phyloP scores from a whole-genome alignment of 768 basidiomycete species.

The Tylopilus cervinicoccineus region DNA sequence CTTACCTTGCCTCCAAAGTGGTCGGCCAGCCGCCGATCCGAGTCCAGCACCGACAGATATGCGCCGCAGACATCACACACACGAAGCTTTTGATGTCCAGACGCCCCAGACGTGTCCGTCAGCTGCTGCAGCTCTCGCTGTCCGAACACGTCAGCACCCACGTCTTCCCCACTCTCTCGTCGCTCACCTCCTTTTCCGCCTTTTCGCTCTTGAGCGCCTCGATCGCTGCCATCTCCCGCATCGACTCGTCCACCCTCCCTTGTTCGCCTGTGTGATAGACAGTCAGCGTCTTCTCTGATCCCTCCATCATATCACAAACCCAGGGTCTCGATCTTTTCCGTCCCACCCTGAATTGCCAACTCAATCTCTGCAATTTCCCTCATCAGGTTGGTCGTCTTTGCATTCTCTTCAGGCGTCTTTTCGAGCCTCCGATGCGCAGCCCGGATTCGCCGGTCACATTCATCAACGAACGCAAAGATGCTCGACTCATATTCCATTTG shows the following conservation, averaged over 20 bases:
- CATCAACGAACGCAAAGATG: slow-evolving; percentile 95
- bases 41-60: slow-evolving; percentile 97
- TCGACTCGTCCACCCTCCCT: slow-evolving; percentile 98
- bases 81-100: slow-evolving; percentile 98
- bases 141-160: slow-evolving; percentile 7
- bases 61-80: slow-evolving; percentile 99
- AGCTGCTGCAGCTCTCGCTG: slow-evolving; percentile 93
- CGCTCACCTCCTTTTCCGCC: slow-evolving; percentile 81
- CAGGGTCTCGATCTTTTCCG: slow-evolving; percentile 94
- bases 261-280: slow-evolving; percentile 67
- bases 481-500: slow-evolving; percentile 96
- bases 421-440: slow-evolving; percentile 92
- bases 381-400: slow-evolving; percentile 98
- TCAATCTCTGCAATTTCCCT: slow-evolving; percentile 99
- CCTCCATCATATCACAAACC: slow-evolving; percentile 44
- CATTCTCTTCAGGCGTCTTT: slow-evolving; percentile 99
- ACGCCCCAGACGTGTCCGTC: slow-evolving; percentile 97
- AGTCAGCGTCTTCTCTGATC: neutral
- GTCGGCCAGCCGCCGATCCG: slow-evolving; percentile 96
- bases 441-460: slow-evolving; percentile 94
- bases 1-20: slow-evolving; percentile 99
- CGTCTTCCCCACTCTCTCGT: neutral
- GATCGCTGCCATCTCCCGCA: slow-evolving; percentile 96
- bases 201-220: slow-evolving; percentile 97
- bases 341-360: slow-evolving; percentile 96